Evolutionary conservation across 176 grass and related monocot genomes (phyloP).

Genomic region (Carex myosuroides): DNA sequence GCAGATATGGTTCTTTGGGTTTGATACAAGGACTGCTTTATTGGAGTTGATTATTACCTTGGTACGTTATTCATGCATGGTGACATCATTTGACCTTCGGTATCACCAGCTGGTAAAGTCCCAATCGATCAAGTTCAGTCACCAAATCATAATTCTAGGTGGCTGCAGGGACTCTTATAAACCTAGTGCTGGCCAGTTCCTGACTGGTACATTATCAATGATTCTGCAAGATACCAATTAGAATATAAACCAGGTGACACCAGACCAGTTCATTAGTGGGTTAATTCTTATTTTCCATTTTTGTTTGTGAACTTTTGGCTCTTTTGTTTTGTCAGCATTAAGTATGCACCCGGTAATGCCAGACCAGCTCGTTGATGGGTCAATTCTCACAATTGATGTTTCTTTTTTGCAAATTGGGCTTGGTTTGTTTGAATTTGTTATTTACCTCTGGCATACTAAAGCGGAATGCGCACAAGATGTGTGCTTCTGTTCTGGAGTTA

Average conservation of each 20-base stretch:
- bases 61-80: constrained; percentile 15
- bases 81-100: background rate
- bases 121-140: background rate
- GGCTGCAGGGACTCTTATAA: background rate
- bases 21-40: constrained; percentile 30
- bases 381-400: background rate
- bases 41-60: constrained; percentile 32
- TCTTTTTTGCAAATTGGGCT: background rate
- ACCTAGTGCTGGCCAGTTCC: background rate
- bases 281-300: background rate
- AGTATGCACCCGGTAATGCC: background rate
- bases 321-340: background rate
- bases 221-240: background rate
- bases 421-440: background rate
- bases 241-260: background rate
- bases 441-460: background rate
- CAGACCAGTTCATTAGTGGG: background rate
- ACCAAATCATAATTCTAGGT: background rate
- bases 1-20: constrained; percentile 28
- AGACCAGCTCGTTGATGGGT: background rate
- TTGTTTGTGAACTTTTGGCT: background rate
- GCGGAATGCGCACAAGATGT: background rate
- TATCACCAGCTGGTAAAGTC: background rate
- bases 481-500: background rate
- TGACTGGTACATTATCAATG: background rate